These are phyloP conservation scores for Aspergillus ochraceus DNA, from an alignment of 2,329 filamentous ascomycete species.

Conservation along the genomic window DNA sequence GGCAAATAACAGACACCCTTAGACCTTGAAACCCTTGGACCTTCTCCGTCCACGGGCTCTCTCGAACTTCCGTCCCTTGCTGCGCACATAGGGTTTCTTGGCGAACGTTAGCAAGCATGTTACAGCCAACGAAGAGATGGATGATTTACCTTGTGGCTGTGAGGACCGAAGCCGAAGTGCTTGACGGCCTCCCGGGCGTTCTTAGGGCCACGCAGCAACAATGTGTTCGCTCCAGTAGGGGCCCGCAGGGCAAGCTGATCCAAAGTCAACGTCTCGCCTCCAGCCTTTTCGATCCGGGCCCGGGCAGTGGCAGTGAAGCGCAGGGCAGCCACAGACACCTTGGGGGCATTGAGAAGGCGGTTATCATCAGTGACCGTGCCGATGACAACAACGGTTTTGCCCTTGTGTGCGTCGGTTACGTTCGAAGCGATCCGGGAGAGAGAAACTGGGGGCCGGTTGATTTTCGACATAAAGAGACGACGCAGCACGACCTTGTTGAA, in stretches of 20 bases:
- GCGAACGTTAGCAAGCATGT: conserved; percentile 17
- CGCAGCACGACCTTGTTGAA: conserved; percentile 99
- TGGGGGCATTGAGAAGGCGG: conserved; percentile 85
- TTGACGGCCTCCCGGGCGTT: conserved; percentile 96
- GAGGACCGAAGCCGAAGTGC: conserved; percentile 98
- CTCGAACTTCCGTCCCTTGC: conserved; percentile 99
- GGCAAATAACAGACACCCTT: conserved; percentile 45
- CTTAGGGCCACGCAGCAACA: conserved; percentile 97
- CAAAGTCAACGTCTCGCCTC: conserved; percentile 91
- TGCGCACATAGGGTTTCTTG: conserved; percentile 92
- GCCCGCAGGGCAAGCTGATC: conserved; percentile 95
- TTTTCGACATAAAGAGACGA: conserved; percentile 97
- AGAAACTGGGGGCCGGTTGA: conserved; percentile 94
- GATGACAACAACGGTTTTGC: conserved; percentile 88
- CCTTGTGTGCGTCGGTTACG: conserved; percentile 57
- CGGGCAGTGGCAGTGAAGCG: conserved; percentile 96
- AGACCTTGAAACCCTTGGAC: conserved; percentile 99
- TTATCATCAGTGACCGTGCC: conserved; percentile 98
- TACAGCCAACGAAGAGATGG: background rate
- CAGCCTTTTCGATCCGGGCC: conserved; percentile 87
- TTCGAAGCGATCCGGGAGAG: conserved; percentile 81
- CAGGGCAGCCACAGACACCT: conserved; percentile 89
- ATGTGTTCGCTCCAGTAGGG: conserved; percentile 94
- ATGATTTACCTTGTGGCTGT: conserved; percentile 82
- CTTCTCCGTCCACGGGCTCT: conserved; percentile 96